These are phyloP conservation scores for Fusarium tanahbumbuense DNA, from an alignment of 2,329 filamentous ascomycete species.

Conservation along the genomic window DNA sequence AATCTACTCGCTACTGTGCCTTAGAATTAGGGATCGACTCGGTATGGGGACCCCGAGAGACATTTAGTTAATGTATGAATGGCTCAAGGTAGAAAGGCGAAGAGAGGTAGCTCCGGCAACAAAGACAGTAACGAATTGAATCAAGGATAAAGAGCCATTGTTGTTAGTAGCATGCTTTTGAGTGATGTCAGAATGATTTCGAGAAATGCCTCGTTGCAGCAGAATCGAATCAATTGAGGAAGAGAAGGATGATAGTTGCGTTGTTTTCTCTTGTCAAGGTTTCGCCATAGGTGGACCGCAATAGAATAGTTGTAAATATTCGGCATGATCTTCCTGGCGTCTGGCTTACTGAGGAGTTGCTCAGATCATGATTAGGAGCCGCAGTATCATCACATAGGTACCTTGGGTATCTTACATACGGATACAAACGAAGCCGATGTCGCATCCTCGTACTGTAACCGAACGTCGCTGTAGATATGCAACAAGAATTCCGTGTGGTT, in stretches of 20 bases:
- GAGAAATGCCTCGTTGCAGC: conserved; percentile 31
- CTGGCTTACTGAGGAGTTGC: conserved; percentile 5
- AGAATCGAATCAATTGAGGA: conserved; percentile 21
- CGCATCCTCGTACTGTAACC: conserved; percentile 29
- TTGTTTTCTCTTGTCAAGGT: conserved; percentile 30
- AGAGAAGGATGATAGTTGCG: conserved; percentile 12
- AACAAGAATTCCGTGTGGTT: conserved; percentile 12
- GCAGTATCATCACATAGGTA: neutral
- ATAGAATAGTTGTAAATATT: neutral
- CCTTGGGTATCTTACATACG: neutral
- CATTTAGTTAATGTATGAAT: neutral
- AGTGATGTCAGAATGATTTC: conserved; percentile 36
- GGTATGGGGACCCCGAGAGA: conserved; percentile 23
- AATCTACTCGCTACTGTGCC: neutral
- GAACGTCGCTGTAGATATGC: conserved; percentile 18
- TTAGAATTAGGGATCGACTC: conserved; percentile 11
- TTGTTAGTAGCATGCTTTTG: conserved; percentile 1
- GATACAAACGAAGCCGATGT: conserved; percentile 33
- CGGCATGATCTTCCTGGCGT: neutral
- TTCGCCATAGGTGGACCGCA: conserved; percentile 26
- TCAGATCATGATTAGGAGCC: conserved; percentile 20
- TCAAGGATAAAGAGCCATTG: conserved; percentile 12
- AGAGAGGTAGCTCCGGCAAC: neutral
- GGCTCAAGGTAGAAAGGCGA: neutral
- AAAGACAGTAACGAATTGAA: neutral